Base-by-base conservation (phyloP, 2,329 filamentous ascomycete genomes). In the Epichloe coenophiala region DNA sequence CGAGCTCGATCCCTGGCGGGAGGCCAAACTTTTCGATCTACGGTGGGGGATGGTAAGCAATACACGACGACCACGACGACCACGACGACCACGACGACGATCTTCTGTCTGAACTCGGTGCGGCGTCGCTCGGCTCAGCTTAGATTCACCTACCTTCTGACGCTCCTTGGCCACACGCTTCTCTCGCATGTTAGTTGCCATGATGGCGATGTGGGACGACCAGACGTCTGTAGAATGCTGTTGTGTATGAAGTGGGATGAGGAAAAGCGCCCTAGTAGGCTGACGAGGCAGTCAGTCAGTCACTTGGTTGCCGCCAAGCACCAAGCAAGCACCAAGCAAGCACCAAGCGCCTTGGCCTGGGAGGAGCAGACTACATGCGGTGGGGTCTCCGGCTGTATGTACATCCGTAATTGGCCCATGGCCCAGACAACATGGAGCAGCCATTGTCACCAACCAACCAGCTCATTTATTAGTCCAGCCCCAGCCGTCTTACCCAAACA, bases 1-100 rank as follows among this genome's bases (percentile, higher is more conserved):
- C 81, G 46, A 97, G 80, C 46, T 78, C 75, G 66, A 98, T 95
- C 49, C 81, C 81, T 17, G 80, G 80, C 40, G 82, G 81, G 39
- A 83, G 63, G 53, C 72, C 74, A 48, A 68, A 67, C 54, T 70
- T 74, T 47, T 71, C 68, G 56, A 81, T 78, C 78, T 82, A 54
- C 45, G 49, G 41, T 54, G 52, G 47, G 39, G 39, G 36, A 31
- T 45, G 27, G 49, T 61, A 41, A 23, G 23, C 15, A 31, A 31
- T 46, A 42, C 47, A 36, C 38, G 52, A 50, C 42, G 33, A 45
- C 35, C 46, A 36, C 38, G 52, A 49, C 42, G 36, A 45, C 35
- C 27, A 12, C 42, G 36, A 45, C 35, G 23, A 23, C 23, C 46
- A 36, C 38, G 52, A 49, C 42, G 36, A 45, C 35, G n/a, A 12